phyloP scores from a whole-genome alignment of 2,329 filamentous ascomycete species.

The Pseudodiploospora longispora region DNA sequence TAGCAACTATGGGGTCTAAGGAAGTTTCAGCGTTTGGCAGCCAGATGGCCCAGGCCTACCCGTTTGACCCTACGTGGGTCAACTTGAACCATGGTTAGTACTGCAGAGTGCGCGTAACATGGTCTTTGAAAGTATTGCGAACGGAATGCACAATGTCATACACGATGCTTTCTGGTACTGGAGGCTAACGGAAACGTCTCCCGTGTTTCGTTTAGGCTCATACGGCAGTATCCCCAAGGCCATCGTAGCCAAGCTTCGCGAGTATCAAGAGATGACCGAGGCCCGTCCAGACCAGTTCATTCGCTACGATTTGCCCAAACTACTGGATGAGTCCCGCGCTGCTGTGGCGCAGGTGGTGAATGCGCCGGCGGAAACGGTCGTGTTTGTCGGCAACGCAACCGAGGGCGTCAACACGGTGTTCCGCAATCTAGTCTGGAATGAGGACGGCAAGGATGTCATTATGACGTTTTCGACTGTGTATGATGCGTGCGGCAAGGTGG shows the following conservation, averaged over 20 bases:
- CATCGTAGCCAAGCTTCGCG: slow-evolving; percentile 50
- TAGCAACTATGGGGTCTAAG: too few species aligned
- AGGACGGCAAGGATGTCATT: slow-evolving; percentile 68
- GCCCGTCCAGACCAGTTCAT: slow-evolving; percentile 51
- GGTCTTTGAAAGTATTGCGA: not conserved
- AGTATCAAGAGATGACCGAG: slow-evolving; percentile 62
- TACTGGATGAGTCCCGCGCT: slow-evolving; percentile 46
- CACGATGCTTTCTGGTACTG: too few species aligned
- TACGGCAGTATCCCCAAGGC: slow-evolving; percentile 66
- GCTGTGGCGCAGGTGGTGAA: slow-evolving; percentile 60
- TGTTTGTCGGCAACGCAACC: slow-evolving; percentile 65
- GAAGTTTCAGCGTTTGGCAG: slow-evolving; percentile 21
- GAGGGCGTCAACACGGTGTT: slow-evolving; percentile 10
- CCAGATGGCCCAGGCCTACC: slow-evolving; percentile 53
- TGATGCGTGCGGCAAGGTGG: slow-evolving; percentile 63
- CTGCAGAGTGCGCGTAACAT: not conserved
- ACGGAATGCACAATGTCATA: too few species aligned
- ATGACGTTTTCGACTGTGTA: slow-evolving; percentile 75
- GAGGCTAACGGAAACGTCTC: too few species aligned
- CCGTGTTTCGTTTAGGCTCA: slow-evolving; percentile 47
- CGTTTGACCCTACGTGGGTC: slow-evolving; percentile 57
- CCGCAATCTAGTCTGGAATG: slow-evolving; percentile 20
- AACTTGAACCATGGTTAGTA: slow-evolving; percentile 71
- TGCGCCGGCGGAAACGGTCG: slow-evolving; percentile 55
- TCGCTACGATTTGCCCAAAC: slow-evolving; percentile 45